phyloP scores from a whole-genome alignment of 106 monocot genomes.

The Ottelia alismoides region DNA sequence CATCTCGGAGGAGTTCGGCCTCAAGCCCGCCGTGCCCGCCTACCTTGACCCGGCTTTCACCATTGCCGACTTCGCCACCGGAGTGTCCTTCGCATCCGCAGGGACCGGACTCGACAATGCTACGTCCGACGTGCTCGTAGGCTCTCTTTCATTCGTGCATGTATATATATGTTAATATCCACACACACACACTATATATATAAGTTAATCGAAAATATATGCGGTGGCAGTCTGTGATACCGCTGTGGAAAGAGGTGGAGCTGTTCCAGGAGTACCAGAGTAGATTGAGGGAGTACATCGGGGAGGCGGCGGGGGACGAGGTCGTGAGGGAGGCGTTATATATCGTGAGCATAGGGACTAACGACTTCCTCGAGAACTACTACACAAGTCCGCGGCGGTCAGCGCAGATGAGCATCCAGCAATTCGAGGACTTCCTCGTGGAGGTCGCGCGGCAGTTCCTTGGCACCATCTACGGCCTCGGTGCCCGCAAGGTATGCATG shows the following conservation, averaged over 20 bases:
- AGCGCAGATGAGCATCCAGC: slow-evolving; percentile 20
- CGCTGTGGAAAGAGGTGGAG: slow-evolving; percentile 66
- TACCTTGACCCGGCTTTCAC: slow-evolving; percentile 19
- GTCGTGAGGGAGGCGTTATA: slow-evolving; percentile 46
- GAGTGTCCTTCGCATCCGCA: slow-evolving; percentile 22
- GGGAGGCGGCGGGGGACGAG: slow-evolving; percentile 13
- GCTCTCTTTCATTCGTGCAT: not conserved
- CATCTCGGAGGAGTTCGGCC: slow-evolving; percentile 15
- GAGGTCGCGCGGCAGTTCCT: slow-evolving; percentile 38
- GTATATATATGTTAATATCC: not conserved
- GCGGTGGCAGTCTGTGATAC: slow-evolving; percentile 39
- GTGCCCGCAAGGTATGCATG: slow-evolving; percentile 70
- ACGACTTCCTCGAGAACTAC: slow-evolving; percentile 92
- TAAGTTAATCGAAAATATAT: not conserved
- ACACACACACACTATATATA: not conserved
- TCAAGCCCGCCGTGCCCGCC: slow-evolving; percentile 15
- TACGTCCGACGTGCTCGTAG: slow-evolving; percentile 18
- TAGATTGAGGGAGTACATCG: not conserved
- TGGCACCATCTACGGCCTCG: slow-evolving; percentile 33
- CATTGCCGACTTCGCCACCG: slow-evolving; percentile 18
- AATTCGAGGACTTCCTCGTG: slow-evolving; percentile 52
- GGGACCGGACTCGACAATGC: slow-evolving; percentile 21
- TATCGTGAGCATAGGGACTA: slow-evolving; percentile 70
- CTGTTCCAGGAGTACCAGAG: slow-evolving; percentile 45
- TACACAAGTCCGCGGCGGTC: slow-evolving; percentile 25